Conservation (phyloP, 2,329 filamentous ascomycete genomes). For the Biscogniauxia sp. region DNA sequence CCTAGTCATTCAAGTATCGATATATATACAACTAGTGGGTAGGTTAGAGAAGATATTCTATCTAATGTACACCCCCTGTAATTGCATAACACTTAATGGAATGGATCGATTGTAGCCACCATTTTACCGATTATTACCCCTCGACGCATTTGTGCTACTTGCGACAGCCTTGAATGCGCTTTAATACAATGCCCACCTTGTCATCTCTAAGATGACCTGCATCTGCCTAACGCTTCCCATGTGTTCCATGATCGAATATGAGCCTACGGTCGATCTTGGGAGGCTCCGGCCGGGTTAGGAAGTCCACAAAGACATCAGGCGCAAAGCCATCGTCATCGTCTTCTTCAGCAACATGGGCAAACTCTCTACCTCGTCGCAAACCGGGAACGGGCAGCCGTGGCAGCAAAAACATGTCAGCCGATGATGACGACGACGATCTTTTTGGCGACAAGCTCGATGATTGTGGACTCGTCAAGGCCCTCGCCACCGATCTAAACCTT, state of each 20-base stretch:
- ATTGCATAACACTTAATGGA: background rate
- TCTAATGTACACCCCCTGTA: background rate
- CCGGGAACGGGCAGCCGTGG: constrained; percentile 14
- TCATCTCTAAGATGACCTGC: background rate
- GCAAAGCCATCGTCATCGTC: constrained; percentile 21
- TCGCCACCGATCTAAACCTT: constrained; percentile 55
- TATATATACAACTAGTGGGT: too few species aligned
- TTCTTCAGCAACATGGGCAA: constrained; percentile 23
- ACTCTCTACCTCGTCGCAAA: constrained; percentile 27
- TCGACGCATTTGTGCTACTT: background rate
- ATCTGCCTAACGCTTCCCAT: constrained; percentile 18
- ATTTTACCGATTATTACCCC: background rate
- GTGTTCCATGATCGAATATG: constrained; percentile 22
- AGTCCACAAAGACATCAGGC: constrained; percentile 24
- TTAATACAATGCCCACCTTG: background rate
- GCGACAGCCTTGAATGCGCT: background rate
- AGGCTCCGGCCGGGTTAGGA: constrained; percentile 34
- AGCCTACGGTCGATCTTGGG: constrained; percentile 32
- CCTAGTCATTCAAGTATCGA: too few species aligned
- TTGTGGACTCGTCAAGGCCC: constrained; percentile 51
- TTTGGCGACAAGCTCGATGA: constrained; percentile 56
- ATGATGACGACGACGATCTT: constrained; percentile 32
- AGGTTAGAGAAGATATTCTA: background rate
- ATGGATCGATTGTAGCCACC: background rate
- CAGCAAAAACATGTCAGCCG: constrained; percentile 11